These are phyloP conservation scores for Xylariaceae sp. DNA, from an alignment of 2,329 filamentous ascomycete genomes.

Conservation along the genomic window DNA sequence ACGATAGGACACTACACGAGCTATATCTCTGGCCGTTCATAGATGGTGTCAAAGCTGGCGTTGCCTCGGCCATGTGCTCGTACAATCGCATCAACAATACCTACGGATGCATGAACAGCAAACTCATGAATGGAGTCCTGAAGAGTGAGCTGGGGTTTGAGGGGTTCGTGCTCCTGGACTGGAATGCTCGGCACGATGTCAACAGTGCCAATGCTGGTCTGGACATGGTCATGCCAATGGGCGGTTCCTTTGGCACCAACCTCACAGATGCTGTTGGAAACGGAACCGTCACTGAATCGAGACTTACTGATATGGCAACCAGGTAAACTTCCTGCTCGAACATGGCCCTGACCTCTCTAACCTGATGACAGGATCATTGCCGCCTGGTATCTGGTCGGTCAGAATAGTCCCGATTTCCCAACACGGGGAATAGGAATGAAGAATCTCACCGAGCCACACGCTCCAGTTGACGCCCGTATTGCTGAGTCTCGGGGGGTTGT, in stretches of 20 bases:
- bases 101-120: conserved; percentile 69
- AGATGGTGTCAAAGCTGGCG: conserved; percentile 53
- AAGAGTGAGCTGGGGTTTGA: conserved; percentile 61
- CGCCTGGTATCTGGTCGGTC: conserved; percentile 53
- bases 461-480: conserved; percentile 45
- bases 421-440: conserved; percentile 52
- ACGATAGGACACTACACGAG: conserved; percentile 61
- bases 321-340: conserved; percentile 49
- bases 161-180: conserved; percentile 65
- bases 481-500: conserved; percentile 40
- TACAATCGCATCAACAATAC: conserved; percentile 69
- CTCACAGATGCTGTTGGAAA: conserved; percentile 71
- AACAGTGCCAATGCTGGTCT: conserved; percentile 51
- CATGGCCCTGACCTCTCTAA: conserved; percentile 32
- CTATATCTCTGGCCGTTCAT: conserved; percentile 63
- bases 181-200: conserved; percentile 60
- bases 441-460: conserved; percentile 47
- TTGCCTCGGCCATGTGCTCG: conserved; percentile 58
- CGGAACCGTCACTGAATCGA: conserved; percentile 63
- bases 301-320: conserved; percentile 74
- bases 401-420: conserved; percentile 43
- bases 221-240: conserved; percentile 67
- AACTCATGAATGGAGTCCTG: conserved; percentile 62
- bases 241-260: conserved; percentile 57
- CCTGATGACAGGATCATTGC: conserved; percentile 54